Percentiles rank a stretch among this genome's conserved stretches.
phyloP scores from a whole-genome alignment of 805 yeast species.

The Ogataea trehalophila region DNA sequence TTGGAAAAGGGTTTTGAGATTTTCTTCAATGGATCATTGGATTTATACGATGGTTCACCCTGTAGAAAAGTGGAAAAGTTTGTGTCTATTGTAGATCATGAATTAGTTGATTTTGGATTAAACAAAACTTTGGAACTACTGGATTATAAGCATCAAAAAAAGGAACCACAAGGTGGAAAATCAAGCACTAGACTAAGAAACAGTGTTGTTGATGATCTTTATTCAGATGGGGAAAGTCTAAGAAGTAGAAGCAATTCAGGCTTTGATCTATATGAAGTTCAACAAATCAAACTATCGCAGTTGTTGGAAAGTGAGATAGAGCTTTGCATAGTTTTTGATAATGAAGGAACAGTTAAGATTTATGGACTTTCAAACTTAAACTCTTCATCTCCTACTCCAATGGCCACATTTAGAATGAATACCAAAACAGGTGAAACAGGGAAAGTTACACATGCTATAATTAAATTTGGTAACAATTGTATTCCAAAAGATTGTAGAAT shows the following conservation, averaged over 20 bases:
- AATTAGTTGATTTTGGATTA: constrained; percentile 28
- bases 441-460: constrained; percentile 11
- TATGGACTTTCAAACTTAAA: constrained; percentile 49
- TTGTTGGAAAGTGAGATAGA: constrained; percentile 27
- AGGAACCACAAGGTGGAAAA: neutral
- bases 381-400: constrained; percentile 41
- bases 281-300: constrained; percentile 20
- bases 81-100: constrained; percentile 35
- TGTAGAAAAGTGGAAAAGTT: constrained; percentile 14
- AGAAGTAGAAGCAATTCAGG: constrained; percentile 16
- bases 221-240: constrained; percentile 1
- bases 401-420: constrained; percentile 36
- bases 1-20: constrained; percentile 52
- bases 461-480: constrained; percentile 24
- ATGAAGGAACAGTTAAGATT: constrained; percentile 36
- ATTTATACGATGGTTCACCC: constrained; percentile 23
- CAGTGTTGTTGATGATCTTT: too few relatives aligned
- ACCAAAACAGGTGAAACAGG: constrained; percentile 13
- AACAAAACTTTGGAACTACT: constrained; percentile 15
- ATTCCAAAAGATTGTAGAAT: constrained; percentile 26
- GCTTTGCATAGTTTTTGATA: constrained; percentile 40
- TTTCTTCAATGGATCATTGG: constrained; percentile 50
- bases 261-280: constrained; percentile 5
- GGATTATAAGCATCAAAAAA: constrained; percentile 9
- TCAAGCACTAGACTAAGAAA: neutral